Evolutionary conservation across 2,329 filamentous ascomycete species (phyloP).

Genomic region (Zalaria sp.): DNA sequence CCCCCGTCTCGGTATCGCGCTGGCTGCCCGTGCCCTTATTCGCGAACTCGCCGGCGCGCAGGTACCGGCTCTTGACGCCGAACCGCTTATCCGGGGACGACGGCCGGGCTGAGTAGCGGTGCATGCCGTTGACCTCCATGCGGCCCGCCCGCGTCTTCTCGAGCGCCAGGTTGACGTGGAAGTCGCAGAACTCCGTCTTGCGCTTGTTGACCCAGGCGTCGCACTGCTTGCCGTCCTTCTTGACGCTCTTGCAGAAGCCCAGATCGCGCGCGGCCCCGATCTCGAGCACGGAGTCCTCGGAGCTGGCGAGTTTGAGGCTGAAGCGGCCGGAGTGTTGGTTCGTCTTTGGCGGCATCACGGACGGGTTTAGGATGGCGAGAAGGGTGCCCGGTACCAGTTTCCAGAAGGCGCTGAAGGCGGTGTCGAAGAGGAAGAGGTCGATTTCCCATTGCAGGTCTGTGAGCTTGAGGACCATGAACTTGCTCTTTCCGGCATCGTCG

Average conservation of each 20-base stretch:
- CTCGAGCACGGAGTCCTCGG: constrained; percentile 80
- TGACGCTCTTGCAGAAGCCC: constrained; percentile 72
- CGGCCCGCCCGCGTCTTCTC: constrained; percentile 53
- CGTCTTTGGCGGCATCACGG: constrained; percentile 73
- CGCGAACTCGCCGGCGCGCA: not conserved
- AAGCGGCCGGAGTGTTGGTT: constrained; percentile 67
- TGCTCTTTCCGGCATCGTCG: constrained; percentile 41
- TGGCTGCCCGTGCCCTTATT: not conserved
- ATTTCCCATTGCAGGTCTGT: constrained; percentile 84
- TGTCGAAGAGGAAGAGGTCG: constrained; percentile 83
- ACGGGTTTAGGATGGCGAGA: constrained; percentile 82
- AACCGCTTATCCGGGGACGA: constrained; percentile 6
- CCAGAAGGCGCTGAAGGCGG: constrained; percentile 85
- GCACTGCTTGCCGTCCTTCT: constrained; percentile 72
- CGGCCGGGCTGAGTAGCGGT: not conserved
- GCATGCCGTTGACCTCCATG: constrained; percentile 67
- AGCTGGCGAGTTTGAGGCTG: constrained; percentile 70
- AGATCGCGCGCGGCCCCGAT: constrained; percentile 74
- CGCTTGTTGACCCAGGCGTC: constrained; percentile 75
- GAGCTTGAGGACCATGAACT: constrained; percentile 85
- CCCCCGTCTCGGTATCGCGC: constrained; percentile 19
- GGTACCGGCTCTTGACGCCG: not conserved
- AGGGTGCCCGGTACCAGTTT: constrained; percentile 86
- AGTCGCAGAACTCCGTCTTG: constrained; percentile 85
- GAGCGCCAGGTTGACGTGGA: constrained; percentile 72